Base-by-base conservation (phyloP, 106 monocot genomes). In the Ottelia alismoides region DNA sequence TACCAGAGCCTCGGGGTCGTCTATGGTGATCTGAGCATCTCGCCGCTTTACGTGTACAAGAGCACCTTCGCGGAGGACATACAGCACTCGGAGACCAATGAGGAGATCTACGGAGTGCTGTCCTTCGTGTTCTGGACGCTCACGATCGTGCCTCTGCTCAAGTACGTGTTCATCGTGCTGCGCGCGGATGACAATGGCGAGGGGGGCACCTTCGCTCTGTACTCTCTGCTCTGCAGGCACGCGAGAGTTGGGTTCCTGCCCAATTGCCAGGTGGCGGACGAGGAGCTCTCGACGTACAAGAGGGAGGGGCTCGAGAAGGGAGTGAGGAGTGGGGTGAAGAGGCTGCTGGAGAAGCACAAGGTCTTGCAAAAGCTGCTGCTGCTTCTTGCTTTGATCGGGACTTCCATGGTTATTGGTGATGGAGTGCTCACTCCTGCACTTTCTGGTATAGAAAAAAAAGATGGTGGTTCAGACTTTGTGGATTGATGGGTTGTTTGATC, bases 61-160 rank as follows among this genome's bases (percentile, higher is more conserved):
- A 85, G 66, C 69, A 73, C 84, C 32, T 91, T 91, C 56, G 85
- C 90, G 0, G 90, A 81, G 53, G 81, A 85, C 48, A 91, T 91
- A 19, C 31, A 80, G 61, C 90, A 91, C 69, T 78, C 90, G 21
- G 80, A 81, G 72, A 70, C 62, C 32, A 91, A 91, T 22, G 90
- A 91, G 43, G 90, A 91, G 78, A 91, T 91, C 58, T 85, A 64
- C 25, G 90, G 90, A 1, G 90, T 81, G 9, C 72, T 91, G 14
- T 85, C 85, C 72, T 91, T 91, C 47, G 78, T 91, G 2, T 91
- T 91, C 63, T 91, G 90, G 90, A 91, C 90, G 0, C 72, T 91
- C 6, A 91, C 90, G 6, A 65, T 91, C 21, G 59, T 91, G 12
- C 90, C 90, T 1, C 64, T 91, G 1, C 51, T 91, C 51, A 91